Conservation (phyloP, 768 basidiomycete species). For the Termitomyces sp. region DNA sequence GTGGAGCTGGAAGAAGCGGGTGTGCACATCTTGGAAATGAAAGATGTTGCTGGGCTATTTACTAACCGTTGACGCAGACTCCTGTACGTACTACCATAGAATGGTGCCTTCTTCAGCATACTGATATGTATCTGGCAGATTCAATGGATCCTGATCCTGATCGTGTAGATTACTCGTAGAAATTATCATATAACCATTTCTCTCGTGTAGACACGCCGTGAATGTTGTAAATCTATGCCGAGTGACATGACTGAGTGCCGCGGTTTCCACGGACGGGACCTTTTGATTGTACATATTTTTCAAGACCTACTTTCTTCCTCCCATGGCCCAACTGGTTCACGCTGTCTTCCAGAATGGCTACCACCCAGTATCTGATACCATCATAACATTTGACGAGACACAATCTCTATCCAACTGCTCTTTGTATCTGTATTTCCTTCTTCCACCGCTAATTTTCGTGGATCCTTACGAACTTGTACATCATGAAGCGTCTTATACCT, state of each 20-base stretch:
- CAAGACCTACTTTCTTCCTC: not conserved
- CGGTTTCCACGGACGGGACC: too few relatives aligned
- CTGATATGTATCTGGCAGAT: not conserved
- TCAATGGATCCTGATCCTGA: not conserved
- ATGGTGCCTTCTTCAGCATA: not conserved
- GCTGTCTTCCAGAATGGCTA: slow-evolving; percentile 27
- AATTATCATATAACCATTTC: not conserved
- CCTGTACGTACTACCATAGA: not conserved
- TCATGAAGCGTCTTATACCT: slow-evolving; percentile 29
- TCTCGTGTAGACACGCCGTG: not conserved
- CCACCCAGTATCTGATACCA: slow-evolving; percentile 30
- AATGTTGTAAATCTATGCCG: not conserved
- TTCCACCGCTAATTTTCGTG: slow-evolving; percentile 39
- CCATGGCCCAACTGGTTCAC: slow-evolving; percentile 23
- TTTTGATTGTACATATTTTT: not conserved
- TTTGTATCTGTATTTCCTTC: slow-evolving; percentile 30
- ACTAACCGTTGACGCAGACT: slow-evolving; percentile 35
- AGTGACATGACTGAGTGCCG: too few relatives aligned
- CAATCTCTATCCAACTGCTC: slow-evolving; percentile 22
- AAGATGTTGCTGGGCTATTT: slow-evolving; percentile 54
- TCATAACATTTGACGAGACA: slow-evolving; percentile 16
- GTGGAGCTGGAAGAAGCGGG: slow-evolving; percentile 65
- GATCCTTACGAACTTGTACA: slow-evolving; percentile 44
- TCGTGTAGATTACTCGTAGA: not conserved
- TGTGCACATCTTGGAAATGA: slow-evolving; percentile 60